Base-by-base conservation (phyloP, 805 yeast genomes). In the Cyberlindnera xishuangbannaensis region DNA sequence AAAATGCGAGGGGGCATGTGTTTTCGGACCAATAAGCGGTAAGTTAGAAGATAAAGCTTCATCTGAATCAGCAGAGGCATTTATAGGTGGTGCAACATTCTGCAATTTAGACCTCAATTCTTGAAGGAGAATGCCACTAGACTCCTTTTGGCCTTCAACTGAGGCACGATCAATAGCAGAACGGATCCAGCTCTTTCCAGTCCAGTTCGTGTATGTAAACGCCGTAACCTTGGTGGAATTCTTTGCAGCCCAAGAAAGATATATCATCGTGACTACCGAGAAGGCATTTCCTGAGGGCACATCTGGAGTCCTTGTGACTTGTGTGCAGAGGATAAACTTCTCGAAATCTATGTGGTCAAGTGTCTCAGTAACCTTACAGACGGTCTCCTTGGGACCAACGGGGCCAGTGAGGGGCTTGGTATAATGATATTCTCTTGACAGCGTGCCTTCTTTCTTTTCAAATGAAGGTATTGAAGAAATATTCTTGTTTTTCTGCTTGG, bases 281-380 rank as follows among this genome's bases (percentile, higher is more conserved):
- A 83, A 83, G 0, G 81, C 64, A 42, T 65, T 69, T 7, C 94
- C 92, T 21, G 83, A 76, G 0, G 94, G 94, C n/a, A 83, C 85
- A 59, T 83, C 92, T 0, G 92, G 94, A 0, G 86, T 78, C 30
- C 67, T 70, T 0, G 87, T 76, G 2, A 64, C 53, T 43, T 79
- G 83, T 3, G 69, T 64, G 3, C 77, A 73, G 19, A 65, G 61
- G 15, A 76, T 63, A 36, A 53, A 59, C 17, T 63, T 59, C 6
- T 69, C 62, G 14, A 71, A 62, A 47, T 81, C 78, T 34, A 51
- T 61, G 27, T 68, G 62, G 19, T 76, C 74, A 13, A 82, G 50
- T 3, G 65, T 65, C 48, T 83, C 94, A 5, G 67, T 64, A 29
- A 83, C 78, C 13, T 64, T 53, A 61, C 90, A 82, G 37, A 59